phyloP scores from a whole-genome alignment of 1,284 basidiomycete species.

The Schizophyllum amplum region DNA sequence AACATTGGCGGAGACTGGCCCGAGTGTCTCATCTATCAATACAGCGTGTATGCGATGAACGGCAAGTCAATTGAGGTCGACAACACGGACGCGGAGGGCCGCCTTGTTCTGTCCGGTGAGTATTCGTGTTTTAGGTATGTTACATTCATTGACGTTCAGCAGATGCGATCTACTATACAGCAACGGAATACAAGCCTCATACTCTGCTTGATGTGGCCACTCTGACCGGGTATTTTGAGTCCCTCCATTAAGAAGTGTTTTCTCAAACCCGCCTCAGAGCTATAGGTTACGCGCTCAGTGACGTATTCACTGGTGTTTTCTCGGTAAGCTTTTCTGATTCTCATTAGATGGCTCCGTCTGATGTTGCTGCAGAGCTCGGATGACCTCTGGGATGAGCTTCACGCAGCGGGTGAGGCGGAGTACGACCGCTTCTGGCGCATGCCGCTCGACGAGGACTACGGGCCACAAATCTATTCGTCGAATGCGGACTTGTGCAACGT shows the following conservation, averaged over 20 bases:
- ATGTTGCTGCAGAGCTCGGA: constrained; percentile 48
- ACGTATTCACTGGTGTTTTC: constrained; percentile 74
- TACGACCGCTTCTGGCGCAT: constrained; percentile 82
- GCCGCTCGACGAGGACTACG: constrained; percentile 77
- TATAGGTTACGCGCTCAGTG: constrained; percentile 62
- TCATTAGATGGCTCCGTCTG: not conserved
- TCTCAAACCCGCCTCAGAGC: constrained; percentile 34
- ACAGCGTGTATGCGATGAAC: constrained; percentile 80
- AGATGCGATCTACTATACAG: constrained; percentile 84
- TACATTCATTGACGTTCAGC: constrained; percentile 5
- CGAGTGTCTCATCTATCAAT: constrained; percentile 1
- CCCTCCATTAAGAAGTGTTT: constrained; percentile 11
- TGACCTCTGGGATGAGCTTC: constrained; percentile 65
- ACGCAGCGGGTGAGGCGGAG: constrained; percentile 64
- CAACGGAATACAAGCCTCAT: constrained; percentile 71
- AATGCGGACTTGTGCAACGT: constrained; percentile 85
- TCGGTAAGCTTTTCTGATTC: constrained; percentile 37
- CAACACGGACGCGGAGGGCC: constrained; percentile 86
- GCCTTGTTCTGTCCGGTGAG: constrained; percentile 66
- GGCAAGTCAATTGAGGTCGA: constrained; percentile 85
- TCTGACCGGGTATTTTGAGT: constrained; percentile 49
- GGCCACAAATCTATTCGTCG: constrained; percentile 66
- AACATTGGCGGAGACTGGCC: too few species aligned
- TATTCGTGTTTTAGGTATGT: not conserved
- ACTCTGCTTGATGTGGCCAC: constrained; percentile 85